Base-by-base conservation (phyloP, 176 grass and related monocot species). In the Triticum turgidum region DNA sequence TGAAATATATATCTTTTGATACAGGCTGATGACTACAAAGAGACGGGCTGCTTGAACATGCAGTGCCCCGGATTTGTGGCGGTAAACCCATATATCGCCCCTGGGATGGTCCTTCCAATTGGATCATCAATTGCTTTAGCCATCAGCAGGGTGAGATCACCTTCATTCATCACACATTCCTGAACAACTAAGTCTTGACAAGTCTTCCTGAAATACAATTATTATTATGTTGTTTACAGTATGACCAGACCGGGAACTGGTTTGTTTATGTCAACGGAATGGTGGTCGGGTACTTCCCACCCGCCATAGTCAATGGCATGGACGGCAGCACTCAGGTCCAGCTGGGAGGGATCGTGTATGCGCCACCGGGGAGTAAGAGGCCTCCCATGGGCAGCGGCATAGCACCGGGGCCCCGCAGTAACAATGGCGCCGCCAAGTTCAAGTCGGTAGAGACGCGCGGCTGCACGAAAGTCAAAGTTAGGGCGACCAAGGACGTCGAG, bases 211-310 rank as follows among this genome's bases (percentile, higher is more conserved):
- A 71, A 71, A 70, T 70, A 1, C 67, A n/a, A 45, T 45, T 45
- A 21, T 70, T 67, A 67, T 15, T 9, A 67, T 17, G 65, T 70
- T 38, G 67, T 37, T 70, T 69, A 21, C 67, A 78, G 76, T 11
- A 78, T 56, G 9, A 0, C 42, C 11, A 17, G 30, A 37, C 27
- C 14, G 83, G 83, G 27, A 51, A 84, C 59, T 77, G 83, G 72
- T 0, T 22, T 6, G 59, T 77, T 42, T 35, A 25, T 51, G 27
- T 84, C 59, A 34, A 65, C 29, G 7, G 17, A 34, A 18, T 37
- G 61, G 5, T 49, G 2, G 41, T 77, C 11, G 83, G 83, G 11
- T 85, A 85, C 83, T 77, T 77, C 83, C 83, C 83, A 41, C 49
- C 65, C 21, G 11, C 51, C 14, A 54, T 85, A 73, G 51, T 77